Conservation (phyloP, 1,284 basidiomycete species). For the Cryptococcus sp. region DNA sequence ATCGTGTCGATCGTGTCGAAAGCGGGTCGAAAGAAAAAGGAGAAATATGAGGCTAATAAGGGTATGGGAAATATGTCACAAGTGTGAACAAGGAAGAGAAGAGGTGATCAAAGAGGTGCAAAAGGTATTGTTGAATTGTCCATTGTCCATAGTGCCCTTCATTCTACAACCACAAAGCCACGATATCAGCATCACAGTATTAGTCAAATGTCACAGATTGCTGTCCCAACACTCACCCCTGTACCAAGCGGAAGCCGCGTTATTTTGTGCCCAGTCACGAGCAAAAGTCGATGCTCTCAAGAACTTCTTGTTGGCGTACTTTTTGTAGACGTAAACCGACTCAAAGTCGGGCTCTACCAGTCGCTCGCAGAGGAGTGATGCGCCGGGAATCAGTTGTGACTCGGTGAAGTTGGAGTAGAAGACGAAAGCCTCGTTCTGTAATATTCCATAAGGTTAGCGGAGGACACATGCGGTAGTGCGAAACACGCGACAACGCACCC, state of each 20-base stretch:
- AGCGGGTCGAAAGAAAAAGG: no score
- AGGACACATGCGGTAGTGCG: neutral
- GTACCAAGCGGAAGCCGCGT: conserved; percentile 28
- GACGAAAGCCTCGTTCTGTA: conserved; percentile 83
- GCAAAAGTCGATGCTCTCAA: conserved; percentile 69
- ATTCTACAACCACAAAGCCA: neutral
- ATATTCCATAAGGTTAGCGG: conserved; percentile 4
- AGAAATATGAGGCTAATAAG: no score
- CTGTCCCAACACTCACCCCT: conserved; percentile 6
- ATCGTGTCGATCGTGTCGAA: no score
- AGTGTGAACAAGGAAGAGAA: neutral
- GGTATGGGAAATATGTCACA: neutral
- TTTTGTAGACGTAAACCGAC: conserved; percentile 87
- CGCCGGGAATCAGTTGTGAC: conserved; percentile 80
- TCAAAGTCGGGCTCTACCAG: conserved; percentile 78
- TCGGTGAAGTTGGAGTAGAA: conserved; percentile 93
- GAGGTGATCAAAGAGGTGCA: neutral
- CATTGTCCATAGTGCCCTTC: neutral
- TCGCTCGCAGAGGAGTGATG: conserved; percentile 80
- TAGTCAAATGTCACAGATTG: neutral
- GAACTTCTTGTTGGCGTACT: conserved; percentile 97
- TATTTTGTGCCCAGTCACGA: conserved; percentile 56
- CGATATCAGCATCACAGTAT: neutral
- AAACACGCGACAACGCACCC: conserved; percentile 66
- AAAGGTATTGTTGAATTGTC: neutral